phyloP scores from a whole-genome alignment of 2,329 filamentous ascomycete genomes.

The Penicillium psychrosexuale region DNA sequence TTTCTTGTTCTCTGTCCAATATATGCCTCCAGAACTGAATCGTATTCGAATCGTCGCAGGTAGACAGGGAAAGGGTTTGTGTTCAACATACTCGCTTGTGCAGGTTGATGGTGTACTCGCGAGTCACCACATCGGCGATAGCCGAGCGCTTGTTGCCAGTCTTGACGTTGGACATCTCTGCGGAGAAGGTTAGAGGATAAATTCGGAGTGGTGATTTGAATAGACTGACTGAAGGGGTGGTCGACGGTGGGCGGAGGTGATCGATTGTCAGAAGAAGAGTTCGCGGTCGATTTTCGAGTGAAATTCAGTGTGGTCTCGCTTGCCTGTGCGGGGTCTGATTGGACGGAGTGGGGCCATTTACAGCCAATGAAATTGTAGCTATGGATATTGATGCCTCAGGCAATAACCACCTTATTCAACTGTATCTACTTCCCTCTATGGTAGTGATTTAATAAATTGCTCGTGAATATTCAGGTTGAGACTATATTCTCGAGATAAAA shows the following conservation, averaged over 20 bases:
- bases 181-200: conserved; percentile 18
- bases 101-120: conserved; percentile 99
- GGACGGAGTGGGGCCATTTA: conserved; percentile 7
- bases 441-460: not conserved
- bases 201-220: not conserved
- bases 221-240: conserved; percentile 38
- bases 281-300: conserved; percentile 27
- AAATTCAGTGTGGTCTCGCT: conserved; percentile 41
- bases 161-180: conserved; percentile 66
- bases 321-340: conserved; percentile 31
- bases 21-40: conserved; percentile 25
- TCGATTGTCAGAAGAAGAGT: conserved; percentile 32
- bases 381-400: conserved; percentile 6
- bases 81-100: conserved; percentile 90
- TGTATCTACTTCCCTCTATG: not conserved
- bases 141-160: conserved; percentile 82
- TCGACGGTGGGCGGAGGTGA: conserved; percentile 41
- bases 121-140: conserved; percentile 97
- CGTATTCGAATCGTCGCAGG: conserved; percentile 23
- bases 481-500: not conserved
- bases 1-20: conserved; percentile 36
- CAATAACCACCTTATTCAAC: not conserved
- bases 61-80: conserved; percentile 11
- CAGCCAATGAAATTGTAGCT: not conserved
- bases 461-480: not conserved